Evolutionary conservation across 1,139 yeast genomes (phyloP).

Genomic region (Yamadazyma membranifaciens): DNA sequence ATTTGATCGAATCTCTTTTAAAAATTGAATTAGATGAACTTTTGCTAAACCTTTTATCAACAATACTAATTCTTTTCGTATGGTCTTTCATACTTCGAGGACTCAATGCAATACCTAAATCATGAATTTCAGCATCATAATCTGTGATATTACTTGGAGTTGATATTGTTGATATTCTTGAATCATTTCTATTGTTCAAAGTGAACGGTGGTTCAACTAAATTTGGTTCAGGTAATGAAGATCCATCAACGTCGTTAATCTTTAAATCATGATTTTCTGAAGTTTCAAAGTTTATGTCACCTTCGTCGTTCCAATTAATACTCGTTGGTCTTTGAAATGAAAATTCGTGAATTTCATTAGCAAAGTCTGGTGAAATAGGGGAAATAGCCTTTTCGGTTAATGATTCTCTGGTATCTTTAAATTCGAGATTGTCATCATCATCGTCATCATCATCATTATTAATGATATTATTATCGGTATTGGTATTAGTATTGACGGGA

Average conservation of each 20-base stretch:
- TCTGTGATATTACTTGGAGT: slow-evolving; percentile 43
- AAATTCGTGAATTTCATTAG: slow-evolving; percentile 22
- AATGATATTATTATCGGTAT: no score
- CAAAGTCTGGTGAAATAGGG: slow-evolving; percentile 11
- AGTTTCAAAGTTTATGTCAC: slow-evolving; percentile 6
- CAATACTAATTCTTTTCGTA: slow-evolving; percentile 27
- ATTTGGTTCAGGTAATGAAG: slow-evolving; percentile 11
- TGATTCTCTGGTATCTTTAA: slow-evolving; percentile 2
- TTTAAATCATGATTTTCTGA: slow-evolving; percentile 1
- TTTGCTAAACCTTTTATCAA: slow-evolving; percentile 23
- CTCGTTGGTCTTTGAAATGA: slow-evolving; percentile 45
- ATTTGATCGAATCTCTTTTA: slow-evolving; percentile 41
- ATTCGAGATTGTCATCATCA: not conserved
- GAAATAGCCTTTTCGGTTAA: not conserved
- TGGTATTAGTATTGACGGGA: no score
- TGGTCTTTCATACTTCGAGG: slow-evolving; percentile 32
- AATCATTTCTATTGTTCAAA: slow-evolving; percentile 18
- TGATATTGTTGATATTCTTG: slow-evolving; percentile 32
- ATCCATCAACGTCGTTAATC: not conserved
- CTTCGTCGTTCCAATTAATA: slow-evolving; percentile 44
- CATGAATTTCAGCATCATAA: slow-evolving; percentile 44
- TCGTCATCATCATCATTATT: not conserved
- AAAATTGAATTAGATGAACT: slow-evolving; percentile 29
- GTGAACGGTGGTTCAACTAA: slow-evolving; percentile 17
- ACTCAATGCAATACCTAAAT: slow-evolving; percentile 45